Evolutionary conservation across 768 basidiomycete genomes (phyloP).

Genomic region (Ramaria rubella): DNA sequence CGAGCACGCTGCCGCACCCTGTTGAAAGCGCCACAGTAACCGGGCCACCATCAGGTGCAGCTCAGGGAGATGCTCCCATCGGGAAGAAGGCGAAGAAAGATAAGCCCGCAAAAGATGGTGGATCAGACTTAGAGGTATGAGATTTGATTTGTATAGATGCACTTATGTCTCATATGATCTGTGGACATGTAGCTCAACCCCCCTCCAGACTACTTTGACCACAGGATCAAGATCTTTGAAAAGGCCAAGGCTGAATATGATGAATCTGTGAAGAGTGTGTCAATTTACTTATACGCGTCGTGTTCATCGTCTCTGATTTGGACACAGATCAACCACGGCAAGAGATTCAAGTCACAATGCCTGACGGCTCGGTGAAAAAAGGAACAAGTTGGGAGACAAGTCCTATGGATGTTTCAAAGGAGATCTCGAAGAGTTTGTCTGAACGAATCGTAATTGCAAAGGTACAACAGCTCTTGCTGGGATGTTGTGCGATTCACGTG

Average conservation of each 20-base stretch:
- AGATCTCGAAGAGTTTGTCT: conserved; percentile 77
- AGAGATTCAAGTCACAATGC: conserved; percentile 77
- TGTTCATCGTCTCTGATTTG: not conserved
- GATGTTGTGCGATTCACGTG: not conserved
- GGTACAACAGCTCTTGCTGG: conserved; percentile 34
- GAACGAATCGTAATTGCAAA: conserved; percentile 92
- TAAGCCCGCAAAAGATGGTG: not conserved
- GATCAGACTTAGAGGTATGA: conserved; percentile 3
- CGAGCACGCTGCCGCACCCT: conserved; percentile 4
- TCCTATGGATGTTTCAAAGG: conserved; percentile 86
- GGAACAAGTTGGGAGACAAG: conserved; percentile 92
- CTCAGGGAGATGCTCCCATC: not conserved
- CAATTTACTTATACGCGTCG: conserved; percentile 3
- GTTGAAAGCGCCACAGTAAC: conserved; percentile 2
- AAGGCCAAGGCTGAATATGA: conserved; percentile 80
- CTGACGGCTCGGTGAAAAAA: conserved; percentile 77
- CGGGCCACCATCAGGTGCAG: not conserved
- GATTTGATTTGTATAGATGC: not conserved
- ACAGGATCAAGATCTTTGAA: conserved; percentile 86
- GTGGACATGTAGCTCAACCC: conserved; percentile 59
- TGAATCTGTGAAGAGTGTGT: conserved; percentile 67
- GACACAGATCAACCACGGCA: conserved; percentile 68
- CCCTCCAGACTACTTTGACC: conserved; percentile 79
- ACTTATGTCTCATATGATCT: not conserved
- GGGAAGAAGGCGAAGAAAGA: conserved; percentile 5